phyloP scores from a whole-genome alignment of 331 rosid species.

The Ulmus americana region DNA sequence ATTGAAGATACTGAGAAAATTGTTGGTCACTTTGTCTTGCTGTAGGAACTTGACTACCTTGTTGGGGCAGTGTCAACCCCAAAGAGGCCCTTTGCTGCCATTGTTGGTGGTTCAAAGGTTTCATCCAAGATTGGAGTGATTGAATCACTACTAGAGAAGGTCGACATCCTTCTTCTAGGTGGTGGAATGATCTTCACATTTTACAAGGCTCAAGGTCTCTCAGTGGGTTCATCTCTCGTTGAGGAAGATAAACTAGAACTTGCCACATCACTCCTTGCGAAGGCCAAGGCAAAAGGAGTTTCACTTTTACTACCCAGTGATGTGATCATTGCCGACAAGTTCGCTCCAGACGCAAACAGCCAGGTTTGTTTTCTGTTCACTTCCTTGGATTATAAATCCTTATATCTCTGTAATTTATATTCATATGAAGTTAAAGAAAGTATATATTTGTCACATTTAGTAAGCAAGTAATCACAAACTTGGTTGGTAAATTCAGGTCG shows the following conservation, averaged over 20 bases:
- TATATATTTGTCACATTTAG: background rate
- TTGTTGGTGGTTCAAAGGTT: slow-evolving; percentile 99
- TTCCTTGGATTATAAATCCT: background rate
- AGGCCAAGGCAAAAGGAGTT: slow-evolving; percentile 94
- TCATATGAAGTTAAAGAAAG: background rate
- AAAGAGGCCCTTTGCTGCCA: slow-evolving; percentile 96
- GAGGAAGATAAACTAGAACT: slow-evolving; percentile 91
- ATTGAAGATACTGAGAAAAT: background rate
- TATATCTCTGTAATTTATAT: background rate
- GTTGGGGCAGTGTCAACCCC: slow-evolving; percentile 97
- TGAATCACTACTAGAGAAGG: slow-evolving; percentile 84
- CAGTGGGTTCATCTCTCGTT: slow-evolving; percentile 96
- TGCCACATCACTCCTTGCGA: slow-evolving; percentile 70
- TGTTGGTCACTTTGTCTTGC: slow-evolving; percentile 5
- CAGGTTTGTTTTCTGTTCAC: slow-evolving; percentile 48
- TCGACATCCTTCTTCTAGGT: slow-evolving; percentile 84
- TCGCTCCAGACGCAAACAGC: slow-evolving; percentile 99
- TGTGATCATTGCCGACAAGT: slow-evolving; percentile 92
- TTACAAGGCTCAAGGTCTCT: slow-evolving; percentile 95
- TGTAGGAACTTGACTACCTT: slow-evolving; percentile 96
- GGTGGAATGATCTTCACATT: slow-evolving; percentile 99
- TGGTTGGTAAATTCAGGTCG: slow-evolving; percentile 50
- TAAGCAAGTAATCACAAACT: slow-evolving; percentile 11
- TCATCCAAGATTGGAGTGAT: slow-evolving; percentile 97
- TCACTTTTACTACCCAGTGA: slow-evolving; percentile 85